These are phyloP conservation scores for Trametes versicolor DNA, from an alignment of 1,284 basidiomycete species.

Conservation along the genomic window DNA sequence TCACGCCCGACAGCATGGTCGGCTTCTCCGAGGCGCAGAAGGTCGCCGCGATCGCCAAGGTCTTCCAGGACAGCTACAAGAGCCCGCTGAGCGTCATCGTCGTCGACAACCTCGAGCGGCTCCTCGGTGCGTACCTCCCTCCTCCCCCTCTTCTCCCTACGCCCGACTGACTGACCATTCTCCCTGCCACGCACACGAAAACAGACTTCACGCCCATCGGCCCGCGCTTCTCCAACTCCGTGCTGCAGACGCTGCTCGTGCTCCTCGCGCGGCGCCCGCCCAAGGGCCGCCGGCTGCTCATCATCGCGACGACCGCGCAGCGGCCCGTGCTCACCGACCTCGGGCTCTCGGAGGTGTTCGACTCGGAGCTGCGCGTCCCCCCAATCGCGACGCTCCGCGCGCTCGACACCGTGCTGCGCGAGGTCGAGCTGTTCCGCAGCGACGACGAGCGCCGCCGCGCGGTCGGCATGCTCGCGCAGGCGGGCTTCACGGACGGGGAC, in stretches of 20 bases:
- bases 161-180: neutral
- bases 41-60: slow-evolving; percentile 91
- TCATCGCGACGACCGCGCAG: slow-evolving; percentile 94
- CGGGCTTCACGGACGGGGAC: slow-evolving; percentile 73
- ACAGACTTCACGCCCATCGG: slow-evolving; percentile 98
- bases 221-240: slow-evolving; percentile 94
- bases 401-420: slow-evolving; percentile 84
- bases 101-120: slow-evolving; percentile 93
- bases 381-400: slow-evolving; percentile 80
- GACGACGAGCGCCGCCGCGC: slow-evolving; percentile 68
- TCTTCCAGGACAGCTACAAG: slow-evolving; percentile 98
- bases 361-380: slow-evolving; percentile 88
- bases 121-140: slow-evolving; percentile 72
- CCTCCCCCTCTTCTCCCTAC: neutral
- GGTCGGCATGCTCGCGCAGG: slow-evolving; percentile 76
- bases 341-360: slow-evolving; percentile 90
- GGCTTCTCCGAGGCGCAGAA: slow-evolving; percentile 94
- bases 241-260: slow-evolving; percentile 93
- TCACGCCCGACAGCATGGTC: slow-evolving; percentile 97
- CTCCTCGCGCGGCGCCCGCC: slow-evolving; percentile 92
- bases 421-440: slow-evolving; percentile 82
- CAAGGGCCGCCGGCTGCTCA: slow-evolving; percentile 92
- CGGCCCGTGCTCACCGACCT: slow-evolving; percentile 90
- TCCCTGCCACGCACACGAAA: neutral
- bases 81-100: slow-evolving; percentile 96